Evolutionary conservation across 192 early-diverging fungal genomes (phyloP).

Genomic region (Coemansia sp.): DNA sequence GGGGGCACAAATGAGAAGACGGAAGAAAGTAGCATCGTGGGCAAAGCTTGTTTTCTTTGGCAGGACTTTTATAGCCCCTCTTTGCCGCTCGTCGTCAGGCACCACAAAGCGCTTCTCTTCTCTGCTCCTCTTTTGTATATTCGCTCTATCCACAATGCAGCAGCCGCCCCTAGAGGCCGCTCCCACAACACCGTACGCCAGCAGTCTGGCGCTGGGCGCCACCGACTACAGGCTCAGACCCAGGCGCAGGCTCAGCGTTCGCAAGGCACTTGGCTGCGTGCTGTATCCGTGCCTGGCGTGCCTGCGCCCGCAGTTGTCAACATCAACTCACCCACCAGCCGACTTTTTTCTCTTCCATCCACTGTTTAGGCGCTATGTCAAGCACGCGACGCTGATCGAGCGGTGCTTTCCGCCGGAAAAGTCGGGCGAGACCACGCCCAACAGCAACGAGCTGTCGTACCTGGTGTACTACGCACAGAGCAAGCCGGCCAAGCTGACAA

Average conservation of each 20-base stretch:
- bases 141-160: background rate
- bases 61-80: background rate
- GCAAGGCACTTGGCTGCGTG: constrained; percentile 11
- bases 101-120: background rate
- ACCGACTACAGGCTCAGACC: background rate
- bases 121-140: background rate
- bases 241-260: background rate
- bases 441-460: constrained; percentile 78
- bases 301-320: constrained; percentile 22
- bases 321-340: constrained; percentile 32
- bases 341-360: constrained; percentile 42
- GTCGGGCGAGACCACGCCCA: constrained; percentile 54
- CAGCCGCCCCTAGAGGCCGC: background rate
- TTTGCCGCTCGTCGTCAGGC: background rate
- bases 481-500: constrained; percentile 86
- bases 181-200: background rate
- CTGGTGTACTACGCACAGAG: constrained; percentile 85
- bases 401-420: constrained; percentile 67
- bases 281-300: constrained; percentile 23
- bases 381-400: constrained; percentile 76
- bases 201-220: background rate
- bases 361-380: constrained; percentile 61
- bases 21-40: background rate
- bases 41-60: background rate
- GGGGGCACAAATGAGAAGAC: background rate